Base-by-base conservation (phyloP, 345 rosid species). In the Arabidopsis suecica region DNA sequence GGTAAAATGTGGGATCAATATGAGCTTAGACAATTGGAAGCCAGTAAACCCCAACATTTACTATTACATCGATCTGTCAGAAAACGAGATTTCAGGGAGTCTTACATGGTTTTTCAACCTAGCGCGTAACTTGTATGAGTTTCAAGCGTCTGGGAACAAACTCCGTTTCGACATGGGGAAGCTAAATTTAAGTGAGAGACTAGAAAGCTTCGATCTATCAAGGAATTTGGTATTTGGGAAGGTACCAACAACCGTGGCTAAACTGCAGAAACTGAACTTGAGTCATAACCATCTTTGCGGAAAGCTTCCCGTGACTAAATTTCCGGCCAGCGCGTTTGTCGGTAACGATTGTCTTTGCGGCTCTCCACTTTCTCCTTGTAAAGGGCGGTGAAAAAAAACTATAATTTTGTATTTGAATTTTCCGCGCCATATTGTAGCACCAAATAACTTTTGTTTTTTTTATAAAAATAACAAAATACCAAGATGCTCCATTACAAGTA, bases 201-300 rank as follows among this genome's bases (percentile, higher is more conserved):
- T 42, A 42, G 45, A 78, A 68, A 9, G 59, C 11, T 23, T 91
- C 81, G 85, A 88, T 66, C 30, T 91, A 68, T 84, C 91, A 3
- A 78, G 82, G 71, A 88, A 91, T 65, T 75, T 73, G 80, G 77
- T 82, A 12, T 74, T 62, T 28, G 97, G 97, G 38, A 84, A 83
- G 72, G 80, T 91, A 61, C 90, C 94, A 4, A 65, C 38, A 25
- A 66, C 65, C 1, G 70, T 88, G n/a, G 78, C 88, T 4, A 80
- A 84, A 0, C 58, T 91, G 47, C n/a, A 42, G 7, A 79, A 59
- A 67, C n/a, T 88, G 73, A 84, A 87, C 56, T 79, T 86, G 38
- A 91, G 93, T 54, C 70, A 82, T 23, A 88, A 88, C 75, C 77
- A 84, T 72, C 85, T 91, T 2, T 88, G 97, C 18, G 92, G 97